These are phyloP conservation scores for Apiospora saccharicola DNA, from an alignment of 2,329 filamentous ascomycete genomes.

Conservation along the genomic window DNA sequence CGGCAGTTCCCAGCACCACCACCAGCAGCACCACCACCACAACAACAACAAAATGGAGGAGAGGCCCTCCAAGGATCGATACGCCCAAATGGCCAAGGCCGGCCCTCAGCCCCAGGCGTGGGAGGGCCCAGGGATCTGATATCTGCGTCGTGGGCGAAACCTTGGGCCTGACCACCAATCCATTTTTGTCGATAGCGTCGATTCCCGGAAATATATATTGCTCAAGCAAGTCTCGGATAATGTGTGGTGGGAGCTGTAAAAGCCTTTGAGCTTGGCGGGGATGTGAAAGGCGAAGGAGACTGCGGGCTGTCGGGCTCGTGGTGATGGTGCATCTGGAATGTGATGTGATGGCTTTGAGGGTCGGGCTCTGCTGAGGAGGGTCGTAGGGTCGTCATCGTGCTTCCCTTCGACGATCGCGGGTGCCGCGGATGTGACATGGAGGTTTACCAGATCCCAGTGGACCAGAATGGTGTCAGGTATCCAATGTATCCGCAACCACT, in stretches of 20 bases:
- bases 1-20: background rate
- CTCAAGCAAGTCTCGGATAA: too few species aligned
- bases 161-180: too few species aligned
- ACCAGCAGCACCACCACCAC: background rate
- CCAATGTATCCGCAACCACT: too few species aligned
- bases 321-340: conserved; percentile 1
- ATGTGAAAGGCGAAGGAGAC: background rate
- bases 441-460: too few species aligned
- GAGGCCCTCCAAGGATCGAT: background rate
- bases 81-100: background rate
- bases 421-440: background rate
- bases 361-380: conserved; percentile 1
- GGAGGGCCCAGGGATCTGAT: too few species aligned
- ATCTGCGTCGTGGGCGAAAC: too few species aligned
- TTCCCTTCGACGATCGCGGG: background rate
- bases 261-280: conserved; percentile 7
- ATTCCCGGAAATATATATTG: too few species aligned
- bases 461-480: too few species aligned
- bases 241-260: too few species aligned
- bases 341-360: background rate
- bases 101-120: background rate
- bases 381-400: background rate
- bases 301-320: background rate
- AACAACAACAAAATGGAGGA: background rate
- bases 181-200: too few species aligned